These are phyloP conservation scores for Ceratocystis alfenasii DNA, from an alignment of 2,329 filamentous ascomycete genomes.

Conservation along the genomic window DNA sequence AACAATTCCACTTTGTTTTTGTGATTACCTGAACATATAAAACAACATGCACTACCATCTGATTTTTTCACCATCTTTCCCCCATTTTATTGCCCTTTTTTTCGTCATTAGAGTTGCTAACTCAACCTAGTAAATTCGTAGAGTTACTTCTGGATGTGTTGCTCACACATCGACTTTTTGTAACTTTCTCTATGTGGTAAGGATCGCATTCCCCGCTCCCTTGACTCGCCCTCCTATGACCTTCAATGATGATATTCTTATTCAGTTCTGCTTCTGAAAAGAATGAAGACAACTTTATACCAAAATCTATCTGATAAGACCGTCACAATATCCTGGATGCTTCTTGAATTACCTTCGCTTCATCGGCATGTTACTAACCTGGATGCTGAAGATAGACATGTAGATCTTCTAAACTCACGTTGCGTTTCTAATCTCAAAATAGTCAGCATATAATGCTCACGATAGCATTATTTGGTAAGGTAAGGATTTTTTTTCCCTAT, in stretches of 20 bases:
- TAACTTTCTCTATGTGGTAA: neutral
- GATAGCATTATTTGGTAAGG: neutral
- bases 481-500: neutral
- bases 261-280: conserved; percentile 68
- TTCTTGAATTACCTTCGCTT: neutral
- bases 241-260: conserved; percentile 52
- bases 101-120: neutral
- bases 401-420: too few species aligned
- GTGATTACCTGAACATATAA: conserved; percentile 34
- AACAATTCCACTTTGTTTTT: conserved; percentile 22
- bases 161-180: neutral
- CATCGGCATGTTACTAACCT: neutral
- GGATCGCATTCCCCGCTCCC: neutral
- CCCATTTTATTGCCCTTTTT: too few species aligned
- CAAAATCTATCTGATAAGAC: conserved; percentile 30
- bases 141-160: neutral
- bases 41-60: conserved; percentile 66
- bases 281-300: conserved; percentile 51
- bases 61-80: conserved; percentile 30
- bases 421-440: neutral
- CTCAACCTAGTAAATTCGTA: neutral
- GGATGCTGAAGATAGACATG: neutral
- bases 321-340: neutral
- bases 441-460: neutral
- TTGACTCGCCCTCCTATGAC: neutral